Evolutionary conservation across 306 rosid genomes (phyloP).

Genomic region (Sicyos baderoa): DNA sequence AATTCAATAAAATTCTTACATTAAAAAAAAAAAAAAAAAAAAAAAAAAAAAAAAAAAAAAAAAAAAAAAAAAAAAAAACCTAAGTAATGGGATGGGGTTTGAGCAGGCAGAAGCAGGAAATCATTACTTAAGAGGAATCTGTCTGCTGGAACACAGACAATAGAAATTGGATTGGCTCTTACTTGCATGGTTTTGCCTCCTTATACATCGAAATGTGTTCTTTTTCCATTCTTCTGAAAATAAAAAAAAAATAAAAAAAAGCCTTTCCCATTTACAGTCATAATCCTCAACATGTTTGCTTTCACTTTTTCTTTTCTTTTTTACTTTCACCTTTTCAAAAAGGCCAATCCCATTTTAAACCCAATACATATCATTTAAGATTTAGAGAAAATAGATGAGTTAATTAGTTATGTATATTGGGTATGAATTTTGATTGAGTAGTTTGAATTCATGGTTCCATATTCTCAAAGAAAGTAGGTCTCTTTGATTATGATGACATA

Average conservation of each 20-base stretch:
- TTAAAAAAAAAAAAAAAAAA: too few relatives aligned
- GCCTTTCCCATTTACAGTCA: conserved; percentile 5
- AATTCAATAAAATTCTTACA: too few relatives aligned
- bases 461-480: background rate
- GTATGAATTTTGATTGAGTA: background rate
- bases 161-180: conserved; percentile 22
- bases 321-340: background rate
- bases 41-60: too few relatives aligned
- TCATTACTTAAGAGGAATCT: conserved; percentile 17
- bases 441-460: background rate
- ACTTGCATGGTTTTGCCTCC: conserved; percentile 29
- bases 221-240: background rate
- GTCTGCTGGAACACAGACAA: conserved; percentile 30
- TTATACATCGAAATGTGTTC: too few relatives aligned
- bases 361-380: background rate
- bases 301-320: conserved; percentile 4
- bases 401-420: background rate
- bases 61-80: too few relatives aligned
- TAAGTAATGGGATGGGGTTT: background rate
- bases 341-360: background rate
- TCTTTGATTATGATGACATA: conserved; percentile 4
- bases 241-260: background rate
- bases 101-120: conserved; percentile 12
- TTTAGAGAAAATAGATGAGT: background rate
- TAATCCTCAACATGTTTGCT: conserved; percentile 8